These are phyloP conservation scores for Fomitopsis pulvina DNA, from an alignment of 768 basidiomycete genomes.

Conservation along the genomic window DNA sequence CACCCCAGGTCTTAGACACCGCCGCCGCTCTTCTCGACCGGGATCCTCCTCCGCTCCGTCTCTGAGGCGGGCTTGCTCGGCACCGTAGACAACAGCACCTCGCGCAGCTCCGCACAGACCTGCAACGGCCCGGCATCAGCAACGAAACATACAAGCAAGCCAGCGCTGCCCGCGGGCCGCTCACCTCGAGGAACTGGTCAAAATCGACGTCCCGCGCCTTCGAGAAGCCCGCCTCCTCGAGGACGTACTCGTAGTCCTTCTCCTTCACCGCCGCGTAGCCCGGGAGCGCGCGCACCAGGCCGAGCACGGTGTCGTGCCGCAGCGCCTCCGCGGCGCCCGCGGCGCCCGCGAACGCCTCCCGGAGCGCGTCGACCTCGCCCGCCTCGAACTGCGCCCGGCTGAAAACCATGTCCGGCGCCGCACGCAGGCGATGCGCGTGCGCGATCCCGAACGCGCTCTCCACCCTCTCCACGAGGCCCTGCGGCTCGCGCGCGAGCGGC, in stretches of 20 bases:
- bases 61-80: conserved; percentile 22
- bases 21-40: conserved; percentile 49
- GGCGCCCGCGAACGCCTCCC: conserved; percentile 27
- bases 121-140: conserved; percentile 20
- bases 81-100: conserved; percentile 44
- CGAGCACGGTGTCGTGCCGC: conserved; percentile 28
- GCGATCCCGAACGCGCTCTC: conserved; percentile 16
- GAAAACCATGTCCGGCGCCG: conserved; percentile 29
- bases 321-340: conserved; percentile 27
- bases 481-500: conserved; percentile 17
- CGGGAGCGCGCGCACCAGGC: conserved; percentile 22
- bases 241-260: conserved; percentile 68
- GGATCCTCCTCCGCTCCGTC: conserved; percentile 37
- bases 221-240: conserved; percentile 68
- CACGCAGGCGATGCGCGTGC: conserved; percentile 7
- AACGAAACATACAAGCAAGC: not conserved
- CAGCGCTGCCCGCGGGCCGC: conserved; percentile 19
- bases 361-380: conserved; percentile 39
- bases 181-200: conserved; percentile 85
- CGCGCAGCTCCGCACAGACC: conserved; percentile 73
- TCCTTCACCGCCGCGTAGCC: conserved; percentile 56
- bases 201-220: conserved; percentile 54
- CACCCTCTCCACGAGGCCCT: conserved; percentile 19
- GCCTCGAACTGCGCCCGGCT: conserved; percentile 49
- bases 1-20: conserved; percentile 28